Conservation (phyloP, 2,329 filamentous ascomycete genomes). For the Monilinia fructigena region DNA sequence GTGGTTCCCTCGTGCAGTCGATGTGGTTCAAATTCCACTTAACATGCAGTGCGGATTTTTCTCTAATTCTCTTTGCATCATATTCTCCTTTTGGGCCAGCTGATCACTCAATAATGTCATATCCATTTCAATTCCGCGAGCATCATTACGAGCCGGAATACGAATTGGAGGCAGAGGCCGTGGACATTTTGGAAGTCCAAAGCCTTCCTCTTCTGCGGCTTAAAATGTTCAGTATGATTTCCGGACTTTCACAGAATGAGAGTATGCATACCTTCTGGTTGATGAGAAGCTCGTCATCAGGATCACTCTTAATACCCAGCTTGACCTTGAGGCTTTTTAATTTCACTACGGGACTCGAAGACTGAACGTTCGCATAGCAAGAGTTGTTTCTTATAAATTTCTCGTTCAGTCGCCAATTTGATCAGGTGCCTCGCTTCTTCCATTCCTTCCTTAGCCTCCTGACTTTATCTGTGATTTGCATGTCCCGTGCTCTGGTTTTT, state of each 20-base stretch:
- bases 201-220: conserved; percentile 71
- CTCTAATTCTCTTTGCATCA: conserved; percentile 79
- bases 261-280: conserved; percentile 76
- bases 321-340: conserved; percentile 87
- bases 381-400: conserved; percentile 74
- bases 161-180: conserved; percentile 65
- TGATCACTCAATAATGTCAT: conserved; percentile 74
- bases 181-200: conserved; percentile 56
- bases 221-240: conserved; percentile 28
- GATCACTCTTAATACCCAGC: conserved; percentile 81
- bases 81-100: conserved; percentile 76
- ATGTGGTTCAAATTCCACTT: conserved; percentile 90
- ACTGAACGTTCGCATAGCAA: conserved; percentile 72
- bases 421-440: conserved; percentile 85
- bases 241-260: conserved; percentile 32
- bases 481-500: conserved; percentile 92
- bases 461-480: conserved; percentile 90
- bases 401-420: conserved; percentile 73
- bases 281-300: conserved; percentile 79
- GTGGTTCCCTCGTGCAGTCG: conserved; percentile 80
- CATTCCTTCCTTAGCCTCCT: conserved; percentile 87
- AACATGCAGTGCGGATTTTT: conserved; percentile 82
- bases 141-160: conserved; percentile 67
- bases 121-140: conserved; percentile 73
- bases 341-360: conserved; percentile 76